Percentiles rank a stretch among this genome's conserved stretches.
These are phyloP conservation scores for Fomes fomentarius DNA, from an alignment of 1,284 basidiomycete genomes.

Conservation along the genomic window DNA sequence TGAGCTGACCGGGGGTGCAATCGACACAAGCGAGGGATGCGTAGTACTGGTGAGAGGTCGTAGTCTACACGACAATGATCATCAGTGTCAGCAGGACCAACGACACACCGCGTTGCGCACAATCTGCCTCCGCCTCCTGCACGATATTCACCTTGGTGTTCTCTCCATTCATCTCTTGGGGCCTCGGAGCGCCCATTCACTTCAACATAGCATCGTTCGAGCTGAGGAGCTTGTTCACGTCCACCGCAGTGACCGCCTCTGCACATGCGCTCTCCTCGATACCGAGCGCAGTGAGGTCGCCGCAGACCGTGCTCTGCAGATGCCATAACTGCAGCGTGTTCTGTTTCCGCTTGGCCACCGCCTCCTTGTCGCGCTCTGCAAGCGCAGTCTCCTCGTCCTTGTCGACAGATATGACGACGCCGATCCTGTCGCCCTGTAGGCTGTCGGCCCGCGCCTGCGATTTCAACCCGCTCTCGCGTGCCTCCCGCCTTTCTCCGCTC, in stretches of 20 bases:
- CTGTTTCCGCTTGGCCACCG: constrained; percentile 81
- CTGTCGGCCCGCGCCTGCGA: constrained; percentile 66
- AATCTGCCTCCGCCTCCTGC: constrained; percentile 55
- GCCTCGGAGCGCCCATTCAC: constrained; percentile 44
- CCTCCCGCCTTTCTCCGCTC: constrained; percentile 51
- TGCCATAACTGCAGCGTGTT: constrained; percentile 95
- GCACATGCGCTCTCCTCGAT: constrained; percentile 63
- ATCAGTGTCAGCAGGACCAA: not conserved
- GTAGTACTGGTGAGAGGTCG: constrained; percentile 80
- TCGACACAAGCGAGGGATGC: constrained; percentile 70
- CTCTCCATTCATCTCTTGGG: constrained; percentile 41
- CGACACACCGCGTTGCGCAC: constrained; percentile 48
- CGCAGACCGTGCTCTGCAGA: constrained; percentile 92
- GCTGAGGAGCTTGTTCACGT: constrained; percentile 35
- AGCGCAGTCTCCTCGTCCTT: constrained; percentile 75
- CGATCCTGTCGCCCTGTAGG: constrained; percentile 73
- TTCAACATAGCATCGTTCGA: constrained; percentile 72
- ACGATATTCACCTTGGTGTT: constrained; percentile 62
- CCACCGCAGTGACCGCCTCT: constrained; percentile 37
- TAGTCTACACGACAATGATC: constrained; percentile 50
- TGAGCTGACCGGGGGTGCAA: constrained; percentile 59
- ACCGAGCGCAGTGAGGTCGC: constrained; percentile 87
- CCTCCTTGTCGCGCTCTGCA: constrained; percentile 69
- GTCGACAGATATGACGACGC: constrained; percentile 81
- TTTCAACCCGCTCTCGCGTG: constrained; percentile 62